A percentile compares a stretch with the other conserved stretches of the same genome.
Conservation (phyloP, 164 flowering plant species). For the Aristolochia fimbriata region DNA sequence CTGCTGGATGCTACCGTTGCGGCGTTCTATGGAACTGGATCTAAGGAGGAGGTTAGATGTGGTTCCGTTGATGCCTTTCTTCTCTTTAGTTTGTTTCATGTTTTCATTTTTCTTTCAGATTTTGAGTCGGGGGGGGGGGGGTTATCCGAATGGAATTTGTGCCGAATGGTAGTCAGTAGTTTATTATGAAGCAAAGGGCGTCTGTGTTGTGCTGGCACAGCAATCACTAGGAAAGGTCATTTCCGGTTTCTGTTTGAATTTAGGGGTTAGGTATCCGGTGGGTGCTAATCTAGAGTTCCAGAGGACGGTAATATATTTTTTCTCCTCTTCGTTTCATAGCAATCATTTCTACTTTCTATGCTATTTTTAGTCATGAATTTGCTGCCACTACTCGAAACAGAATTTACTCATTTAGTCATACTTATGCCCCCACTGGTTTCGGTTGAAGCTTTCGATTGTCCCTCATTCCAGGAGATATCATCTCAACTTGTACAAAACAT, state of each 20-base stretch:
- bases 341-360: neutral
- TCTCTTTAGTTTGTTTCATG: neutral
- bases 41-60: constrained; percentile 73
- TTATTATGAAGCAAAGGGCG: neutral
- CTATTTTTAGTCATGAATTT: neutral
- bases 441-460: neutral
- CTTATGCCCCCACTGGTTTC: neutral
- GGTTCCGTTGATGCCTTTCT: neutral
- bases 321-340: neutral
- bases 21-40: constrained; percentile 98
- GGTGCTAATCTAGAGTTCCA: too few species aligned
- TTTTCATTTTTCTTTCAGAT: neutral
- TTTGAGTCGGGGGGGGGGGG: neutral
- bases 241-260: too few species aligned
- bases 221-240: too few species aligned
- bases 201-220: neutral
- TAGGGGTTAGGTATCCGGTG: too few species aligned
- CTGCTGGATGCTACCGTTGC: constrained; percentile 95
- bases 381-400: neutral
- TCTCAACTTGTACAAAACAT: too few species aligned
- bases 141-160: neutral
- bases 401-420: neutral
- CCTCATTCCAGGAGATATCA: neutral
- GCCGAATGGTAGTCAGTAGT: neutral
- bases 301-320: neutral